Conservation (phyloP, 2,329 filamentous ascomycete genomes). For the Trichoderma koningii region DNA sequence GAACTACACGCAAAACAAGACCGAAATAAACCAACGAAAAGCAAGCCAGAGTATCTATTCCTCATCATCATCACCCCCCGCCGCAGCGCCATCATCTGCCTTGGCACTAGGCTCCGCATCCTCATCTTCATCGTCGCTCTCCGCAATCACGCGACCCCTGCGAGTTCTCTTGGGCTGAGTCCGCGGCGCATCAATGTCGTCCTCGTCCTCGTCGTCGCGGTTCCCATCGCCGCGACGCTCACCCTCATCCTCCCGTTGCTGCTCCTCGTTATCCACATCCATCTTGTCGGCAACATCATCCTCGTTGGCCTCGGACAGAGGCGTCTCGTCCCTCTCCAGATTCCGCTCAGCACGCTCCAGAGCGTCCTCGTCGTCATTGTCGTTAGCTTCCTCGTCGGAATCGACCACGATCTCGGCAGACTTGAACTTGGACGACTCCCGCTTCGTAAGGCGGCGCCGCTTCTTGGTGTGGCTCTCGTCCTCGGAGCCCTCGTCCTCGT, state of each 20-base stretch:
- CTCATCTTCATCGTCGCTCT: constrained; percentile 58
- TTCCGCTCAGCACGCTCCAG: constrained; percentile 51
- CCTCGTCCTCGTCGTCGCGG: constrained; percentile 54
- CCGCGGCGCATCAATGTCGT: constrained; percentile 46
- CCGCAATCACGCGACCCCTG: constrained; percentile 52
- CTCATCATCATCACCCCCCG: constrained; percentile 30
- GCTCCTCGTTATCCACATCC: constrained; percentile 52
- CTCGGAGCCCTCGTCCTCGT: constrained; percentile 48
- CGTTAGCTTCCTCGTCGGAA: constrained; percentile 61
- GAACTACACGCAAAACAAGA: neutral
- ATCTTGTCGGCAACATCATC: constrained; percentile 48
- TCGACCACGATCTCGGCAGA: constrained; percentile 81
- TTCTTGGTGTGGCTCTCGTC: constrained; percentile 58
- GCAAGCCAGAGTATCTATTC: neutral
- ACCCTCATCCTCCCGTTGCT: constrained; percentile 27
- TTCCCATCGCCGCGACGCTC: constrained; percentile 47
- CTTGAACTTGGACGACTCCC: constrained; percentile 70
- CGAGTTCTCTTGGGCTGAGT: constrained; percentile 50
- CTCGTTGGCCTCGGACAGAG: constrained; percentile 42
- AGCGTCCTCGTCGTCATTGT: constrained; percentile 45
- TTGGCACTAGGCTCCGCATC: constrained; percentile 35
- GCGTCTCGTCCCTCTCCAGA: constrained; percentile 43
- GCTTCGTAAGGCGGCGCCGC: constrained; percentile 59
- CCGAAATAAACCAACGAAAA: neutral
- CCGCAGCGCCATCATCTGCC: constrained; percentile 46